These are phyloP conservation scores for Verticillium klebahnii DNA, from an alignment of 2,329 filamentous ascomycete species.

Conservation along the genomic window DNA sequence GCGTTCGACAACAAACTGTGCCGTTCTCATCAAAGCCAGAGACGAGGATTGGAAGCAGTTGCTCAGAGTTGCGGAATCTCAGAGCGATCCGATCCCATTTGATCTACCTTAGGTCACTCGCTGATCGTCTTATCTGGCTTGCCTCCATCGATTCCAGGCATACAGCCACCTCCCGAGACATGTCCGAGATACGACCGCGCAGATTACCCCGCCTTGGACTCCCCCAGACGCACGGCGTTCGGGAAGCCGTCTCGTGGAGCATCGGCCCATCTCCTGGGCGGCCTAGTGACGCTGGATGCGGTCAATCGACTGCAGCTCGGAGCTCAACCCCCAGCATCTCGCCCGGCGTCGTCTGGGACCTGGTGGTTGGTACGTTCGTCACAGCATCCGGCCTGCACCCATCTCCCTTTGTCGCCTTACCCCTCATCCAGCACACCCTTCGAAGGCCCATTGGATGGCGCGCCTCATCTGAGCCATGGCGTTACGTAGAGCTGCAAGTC, in stretches of 20 bases:
- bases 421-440: neutral
- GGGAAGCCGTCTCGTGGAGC: neutral
- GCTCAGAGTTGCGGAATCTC: no score
- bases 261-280: neutral
- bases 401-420: neutral
- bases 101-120: no score
- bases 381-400: slow-evolving; percentile 4
- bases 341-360: no score
- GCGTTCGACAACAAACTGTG: no score
- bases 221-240: neutral
- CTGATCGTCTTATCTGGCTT: no score
- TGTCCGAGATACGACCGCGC: neutral
- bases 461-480: neutral
- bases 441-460: neutral
- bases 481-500: neutral
- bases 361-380: no score
- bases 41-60: no score
- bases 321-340: neutral
- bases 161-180: neutral
- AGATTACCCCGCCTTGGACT: neutral
- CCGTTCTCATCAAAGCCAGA: no score
- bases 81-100: no score
- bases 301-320: neutral
- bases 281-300: neutral
- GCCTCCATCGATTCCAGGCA: neutral